Evolutionary conservation across 2,329 filamentous ascomycete genomes (phyloP), one percentile per base, ranked within the genome.

Genomic region (Bipolaris victoriae): DNA sequence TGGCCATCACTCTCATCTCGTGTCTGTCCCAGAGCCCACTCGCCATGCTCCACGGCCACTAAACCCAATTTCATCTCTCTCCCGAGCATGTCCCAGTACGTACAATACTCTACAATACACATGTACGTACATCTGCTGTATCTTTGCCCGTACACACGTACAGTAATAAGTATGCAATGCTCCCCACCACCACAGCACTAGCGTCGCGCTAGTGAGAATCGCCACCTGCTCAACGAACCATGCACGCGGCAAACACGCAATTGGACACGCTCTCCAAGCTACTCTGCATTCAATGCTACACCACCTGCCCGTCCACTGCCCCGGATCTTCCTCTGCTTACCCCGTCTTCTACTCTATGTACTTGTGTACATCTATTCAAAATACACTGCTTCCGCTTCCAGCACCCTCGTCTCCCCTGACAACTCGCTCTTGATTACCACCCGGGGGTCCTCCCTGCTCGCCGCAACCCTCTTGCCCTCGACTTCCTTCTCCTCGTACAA

Each of bases 331-430:
- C 10, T 20, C 9, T 7, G 5, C 43, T 35, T 29, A 11, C 29
- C 37, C 22, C 15, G 33, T 26, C 29, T 20, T 18, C 4, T 35
- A 18, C 46, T 39, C 7, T 1, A 18, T 9, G 31, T 31, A 52
- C 16, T 37, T 31, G 10, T 9, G 26, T 31, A 52, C 16, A 40
- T 31, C 52, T 68, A 77, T 45, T 78, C 78, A 58, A 79, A 80
- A 57, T 76, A 79, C 49, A 78, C 76, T 31, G 72, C 75, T 18
- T 80, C 76, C 3, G 78, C 75, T 67, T 80, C 80, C 50, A 80
- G 78, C 48, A 80, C 77, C 31, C 71, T 76, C 26, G 77, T 71
- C 68, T 79, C 79, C 10, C 76, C 77, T 36, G 72, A 75, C 47
- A 66, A 69, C 9, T 66, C 72, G 46, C 70, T 77, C 64, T 73